A percentile compares a stretch with the other conserved stretches of the same genome.
These are phyloP conservation scores for Rhizopogon vesiculosus DNA, from an alignment of 768 basidiomycete species.

Conservation along the genomic window DNA sequence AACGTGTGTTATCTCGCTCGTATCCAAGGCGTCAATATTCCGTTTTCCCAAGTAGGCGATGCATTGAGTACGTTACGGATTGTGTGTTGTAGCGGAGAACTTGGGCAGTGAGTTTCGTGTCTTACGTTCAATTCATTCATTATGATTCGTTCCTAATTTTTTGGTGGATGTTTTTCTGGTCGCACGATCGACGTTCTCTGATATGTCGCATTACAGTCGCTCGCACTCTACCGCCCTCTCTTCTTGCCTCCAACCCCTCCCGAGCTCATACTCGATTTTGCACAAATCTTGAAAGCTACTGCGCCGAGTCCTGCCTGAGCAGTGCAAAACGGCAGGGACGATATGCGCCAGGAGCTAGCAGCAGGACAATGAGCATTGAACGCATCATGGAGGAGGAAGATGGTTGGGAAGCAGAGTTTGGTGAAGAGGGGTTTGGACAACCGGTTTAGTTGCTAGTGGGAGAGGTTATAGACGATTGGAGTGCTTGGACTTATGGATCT, in stretches of 20 bases:
- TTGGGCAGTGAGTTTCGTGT: conserved; percentile 47
- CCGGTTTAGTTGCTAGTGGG: too few relatives aligned
- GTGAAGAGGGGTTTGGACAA: conserved; percentile 12
- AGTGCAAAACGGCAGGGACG: conserved; percentile 17
- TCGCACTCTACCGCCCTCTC: conserved; percentile 58
- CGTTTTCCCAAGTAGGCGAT: conserved; percentile 74
- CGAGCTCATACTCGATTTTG: conserved; percentile 65
- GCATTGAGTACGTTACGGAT: conserved; percentile 74
- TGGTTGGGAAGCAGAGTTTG: conserved; percentile 43
- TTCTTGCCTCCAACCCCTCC: conserved; percentile 62
- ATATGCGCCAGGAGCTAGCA: conserved; percentile 4
- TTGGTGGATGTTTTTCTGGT: not conserved
- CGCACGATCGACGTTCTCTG: not conserved
- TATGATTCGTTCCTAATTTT: not conserved
- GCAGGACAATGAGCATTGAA: conserved; percentile 15
- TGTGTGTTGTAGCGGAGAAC: conserved; percentile 70
- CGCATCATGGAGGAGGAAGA: conserved; percentile 42
- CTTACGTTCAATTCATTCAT: not conserved
- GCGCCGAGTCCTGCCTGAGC: conserved; percentile 53
- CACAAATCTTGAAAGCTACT: conserved; percentile 74
- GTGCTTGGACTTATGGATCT: not conserved
- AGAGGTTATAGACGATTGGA: not conserved
- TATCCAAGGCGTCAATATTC: conserved; percentile 71
- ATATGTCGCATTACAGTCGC: conserved; percentile 26
- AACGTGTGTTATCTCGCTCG: conserved; percentile 82